Evolutionary conservation across 148 eudicot genomes (phyloP).

Genomic region (Limonium bicolor): DNA sequence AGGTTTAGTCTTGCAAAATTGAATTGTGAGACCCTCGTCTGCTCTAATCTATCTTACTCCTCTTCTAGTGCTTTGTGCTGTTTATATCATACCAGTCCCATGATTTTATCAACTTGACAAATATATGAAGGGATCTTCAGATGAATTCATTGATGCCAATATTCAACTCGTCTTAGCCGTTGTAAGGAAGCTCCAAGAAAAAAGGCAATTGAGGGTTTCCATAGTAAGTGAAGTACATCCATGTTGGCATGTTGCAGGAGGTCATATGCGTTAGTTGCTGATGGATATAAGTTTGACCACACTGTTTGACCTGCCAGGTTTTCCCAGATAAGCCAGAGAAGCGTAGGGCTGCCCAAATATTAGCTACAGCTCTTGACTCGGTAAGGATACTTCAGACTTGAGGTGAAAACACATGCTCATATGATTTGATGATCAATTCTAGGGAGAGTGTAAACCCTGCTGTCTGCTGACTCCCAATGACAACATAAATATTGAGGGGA

Average conservation of each 20-base stretch:
- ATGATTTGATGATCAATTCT: too few species aligned
- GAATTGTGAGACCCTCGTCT: too few species aligned
- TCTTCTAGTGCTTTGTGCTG: too few species aligned
- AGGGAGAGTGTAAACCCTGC: too few species aligned
- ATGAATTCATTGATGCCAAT: slow-evolving; percentile 90
- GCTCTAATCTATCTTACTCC: too few species aligned
- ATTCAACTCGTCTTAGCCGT: slow-evolving; percentile 83
- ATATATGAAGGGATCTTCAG: slow-evolving; percentile 96
- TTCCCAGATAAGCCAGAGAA: slow-evolving; percentile 82
- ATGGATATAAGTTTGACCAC: neutral
- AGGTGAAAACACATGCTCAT: too few species aligned
- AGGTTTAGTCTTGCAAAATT: too few species aligned
- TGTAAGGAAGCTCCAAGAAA: slow-evolving; percentile 71
- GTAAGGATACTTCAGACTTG: slow-evolving; percentile 17
- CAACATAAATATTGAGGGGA: too few species aligned
- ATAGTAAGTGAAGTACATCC: slow-evolving; percentile 60
- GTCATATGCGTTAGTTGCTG: neutral
- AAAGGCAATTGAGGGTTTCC: slow-evolving; percentile 50
- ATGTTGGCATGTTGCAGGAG: too few species aligned
- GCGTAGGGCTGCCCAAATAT: slow-evolving; percentile 85
- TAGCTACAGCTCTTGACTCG: slow-evolving; percentile 75
- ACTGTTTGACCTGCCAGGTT: slow-evolving; percentile 2
- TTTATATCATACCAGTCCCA: slow-evolving; percentile 29
- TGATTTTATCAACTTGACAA: slow-evolving; percentile 46
- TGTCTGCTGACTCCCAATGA: too few species aligned